These are phyloP conservation scores for Verticillium dahliae DNA, from an alignment of 2,329 filamentous ascomycete genomes.

Conservation along the genomic window DNA sequence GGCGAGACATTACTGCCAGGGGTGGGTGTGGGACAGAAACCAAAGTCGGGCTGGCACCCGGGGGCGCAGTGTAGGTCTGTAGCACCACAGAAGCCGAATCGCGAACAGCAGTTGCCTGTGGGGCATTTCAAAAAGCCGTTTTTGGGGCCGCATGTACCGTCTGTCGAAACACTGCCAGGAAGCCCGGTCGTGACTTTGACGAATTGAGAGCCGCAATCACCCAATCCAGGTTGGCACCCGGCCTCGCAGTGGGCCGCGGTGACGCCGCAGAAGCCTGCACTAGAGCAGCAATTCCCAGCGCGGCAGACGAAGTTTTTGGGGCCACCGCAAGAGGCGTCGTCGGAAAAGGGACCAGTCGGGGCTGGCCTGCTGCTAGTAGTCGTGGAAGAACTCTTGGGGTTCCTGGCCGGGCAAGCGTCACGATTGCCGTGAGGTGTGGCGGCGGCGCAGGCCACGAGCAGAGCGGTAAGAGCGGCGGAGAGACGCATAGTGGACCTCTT, in stretches of 20 bases:
- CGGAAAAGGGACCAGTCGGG: conserved; percentile 9
- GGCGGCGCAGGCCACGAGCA: conserved; percentile 10
- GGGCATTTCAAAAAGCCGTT: too few species aligned
- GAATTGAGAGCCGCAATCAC: conserved; percentile 1
- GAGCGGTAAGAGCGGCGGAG: conserved; percentile 6
- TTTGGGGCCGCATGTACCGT: conserved; percentile 8
- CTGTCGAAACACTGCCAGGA: neutral
- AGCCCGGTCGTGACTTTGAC: neutral
- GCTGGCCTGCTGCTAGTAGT: conserved; percentile 12
- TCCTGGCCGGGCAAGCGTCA: conserved; percentile 3
- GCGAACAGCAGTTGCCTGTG: conserved; percentile 10
- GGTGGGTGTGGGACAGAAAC: too few species aligned
- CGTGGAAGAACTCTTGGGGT: conserved; percentile 8
- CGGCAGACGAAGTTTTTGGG: conserved; percentile 8
- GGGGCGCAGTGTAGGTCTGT: conserved; percentile 14
- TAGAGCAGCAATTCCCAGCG: conserved; percentile 12
- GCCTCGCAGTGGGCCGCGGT: conserved; percentile 12
- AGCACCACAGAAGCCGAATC: conserved; percentile 14
- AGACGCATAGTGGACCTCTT: conserved; percentile 5
- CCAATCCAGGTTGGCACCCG: conserved; percentile 9
- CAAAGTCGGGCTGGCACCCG: conserved; percentile 12
- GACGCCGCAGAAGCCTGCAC: conserved; percentile 13
- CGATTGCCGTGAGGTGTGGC: conserved; percentile 6
- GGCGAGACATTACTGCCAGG: too few species aligned
- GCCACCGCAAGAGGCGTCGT: conserved; percentile 10